Base-by-base conservation (phyloP, 352 stramenopile species). In the Vaucheria bursata region DNA sequence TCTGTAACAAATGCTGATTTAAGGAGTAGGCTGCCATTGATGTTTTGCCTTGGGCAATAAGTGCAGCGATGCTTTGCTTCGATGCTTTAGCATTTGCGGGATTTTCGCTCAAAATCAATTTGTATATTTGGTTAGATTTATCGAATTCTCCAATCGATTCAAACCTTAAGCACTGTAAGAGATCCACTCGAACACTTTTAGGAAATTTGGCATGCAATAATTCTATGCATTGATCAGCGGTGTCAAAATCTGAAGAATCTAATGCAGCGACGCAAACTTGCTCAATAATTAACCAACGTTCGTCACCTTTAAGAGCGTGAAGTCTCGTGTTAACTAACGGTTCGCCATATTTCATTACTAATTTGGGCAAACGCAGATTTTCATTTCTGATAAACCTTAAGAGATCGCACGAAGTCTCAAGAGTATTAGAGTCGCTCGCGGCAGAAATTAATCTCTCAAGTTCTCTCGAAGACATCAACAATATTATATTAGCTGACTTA, bases 331-430 rank as follows among this genome's bases (percentile, higher is more conserved):
- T 36, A 12, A 83, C 25, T 49, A 83, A 29, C 38, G 53, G 66
- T 31, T 59, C 59, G 64, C 78, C 70, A 37, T 83, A 69, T 68
- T 83, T n/a, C 7, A 83, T 69, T 37, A 66, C 73, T 34, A 83
- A 65, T 25, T 68, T 72, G 8, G 78, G 78, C 49, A 38, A 25
- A 29, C 71, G 33, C 32, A 83, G 71, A 53, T 75, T 81, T 5
- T 83, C 78, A 72, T 83, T 83, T 39, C 78, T 45, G 39, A 80
- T 38, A 40, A 79, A 83, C n/a, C 72, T 67, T 18, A 83, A 59
- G 34, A 83, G 71, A 34, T 83, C 78, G 5, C 78, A 73, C 4
- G 68, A 33, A n/a, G 45, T 32, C 6, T 33, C 5, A 1, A 1
- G 37, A 39, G 39, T 67, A 5, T n/a, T 34, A 5, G 29, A 25